Base-by-base conservation (phyloP, 257 asterid species). In the Schizonepeta tenuifolia region DNA sequence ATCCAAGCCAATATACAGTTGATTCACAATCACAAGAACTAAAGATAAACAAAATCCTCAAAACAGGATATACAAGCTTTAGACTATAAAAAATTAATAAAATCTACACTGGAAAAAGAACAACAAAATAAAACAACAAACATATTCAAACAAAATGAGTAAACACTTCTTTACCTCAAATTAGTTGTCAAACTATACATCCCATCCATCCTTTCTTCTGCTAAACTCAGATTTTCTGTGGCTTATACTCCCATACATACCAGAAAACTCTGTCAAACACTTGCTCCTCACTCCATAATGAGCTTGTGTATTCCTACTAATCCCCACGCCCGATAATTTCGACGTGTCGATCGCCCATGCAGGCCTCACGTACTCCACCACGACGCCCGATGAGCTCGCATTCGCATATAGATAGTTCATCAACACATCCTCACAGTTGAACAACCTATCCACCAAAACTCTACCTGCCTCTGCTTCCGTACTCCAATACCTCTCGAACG, bases 381-480 rank as follows among this genome's bases (percentile, higher is more conserved):
- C 85, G 1, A 3, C 6, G 21, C 64, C 66, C 3, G 82, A 75
- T 17, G 92, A 69, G 87, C 91, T 92, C 21, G 82, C 72, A 17
- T 91, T 95, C 12, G 98, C 99, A 9, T 92, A 90, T 81, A 95
- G 68, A 64, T 88, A 92, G 79, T 95, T 95, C 95, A 95, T 75
- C 82, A 92, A 74, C 70, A 95, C 90, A 67, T 95, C 99, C 81
- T 95, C 99, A 40, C 99, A 95, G 74, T 95, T 95, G 59, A 95
- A 95, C 21, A 63, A 71, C 13, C 68, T 53, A 40, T 92, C 92
- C 64, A 95, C 99, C 73, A 86, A 44, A 11, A 62, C 83, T 53
- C 99, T 69, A 13, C 98, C 98, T 0, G 63, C 62, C 41, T 31
- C 82, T 0, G 90, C 96, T 71, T 77, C 89, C 38, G 81, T 41